Evolutionary conservation across 768 basidiomycete genomes (phyloP).

Genomic region (Hemileccinum rubropunctum): DNA sequence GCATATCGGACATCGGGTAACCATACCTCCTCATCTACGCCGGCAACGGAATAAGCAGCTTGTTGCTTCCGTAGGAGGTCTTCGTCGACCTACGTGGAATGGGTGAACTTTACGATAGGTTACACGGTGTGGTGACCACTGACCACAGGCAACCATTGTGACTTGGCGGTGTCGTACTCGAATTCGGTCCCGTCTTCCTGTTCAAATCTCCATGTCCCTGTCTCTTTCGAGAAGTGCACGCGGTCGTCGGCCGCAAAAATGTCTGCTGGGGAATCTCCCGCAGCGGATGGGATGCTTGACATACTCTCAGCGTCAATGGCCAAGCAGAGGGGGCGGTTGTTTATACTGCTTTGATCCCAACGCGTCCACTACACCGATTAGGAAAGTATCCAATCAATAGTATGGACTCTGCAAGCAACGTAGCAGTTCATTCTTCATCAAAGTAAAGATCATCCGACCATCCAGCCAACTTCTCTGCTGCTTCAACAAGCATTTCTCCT

Average conservation of each 20-base stretch:
- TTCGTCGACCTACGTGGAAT: slow-evolving; percentile 67
- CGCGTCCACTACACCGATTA: not conserved
- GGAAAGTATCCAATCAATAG: slow-evolving; percentile 2
- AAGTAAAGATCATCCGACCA: slow-evolving; percentile 28
- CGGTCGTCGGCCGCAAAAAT: slow-evolving; percentile 77
- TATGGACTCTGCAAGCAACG: no score
- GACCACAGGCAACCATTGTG: slow-evolving; percentile 83
- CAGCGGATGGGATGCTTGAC: slow-evolving; percentile 41
- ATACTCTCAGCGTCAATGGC: slow-evolving; percentile 11
- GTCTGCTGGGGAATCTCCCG: slow-evolving; percentile 52
- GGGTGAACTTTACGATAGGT: slow-evolving; percentile 2
- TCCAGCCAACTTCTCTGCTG: slow-evolving; percentile 16
- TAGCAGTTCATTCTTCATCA: slow-evolving; percentile 7
- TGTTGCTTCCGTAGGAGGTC: slow-evolving; percentile 87
- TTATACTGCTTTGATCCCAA: slow-evolving; percentile 40
- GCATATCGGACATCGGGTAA: slow-evolving; percentile 16
- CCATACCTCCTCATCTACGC: slow-evolving; percentile 91
- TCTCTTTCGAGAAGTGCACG: slow-evolving; percentile 73
- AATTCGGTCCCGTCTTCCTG: slow-evolving; percentile 87
- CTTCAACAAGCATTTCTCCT: slow-evolving; percentile 17
- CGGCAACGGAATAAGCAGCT: slow-evolving; percentile 88
- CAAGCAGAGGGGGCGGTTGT: slow-evolving; percentile 21
- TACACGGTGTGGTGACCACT: slow-evolving; percentile 27
- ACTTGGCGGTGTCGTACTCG: slow-evolving; percentile 79
- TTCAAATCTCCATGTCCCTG: slow-evolving; percentile 85